phyloP scores from a whole-genome alignment of 1,139 yeast species.

The Casaregolazyma lundiana region DNA sequence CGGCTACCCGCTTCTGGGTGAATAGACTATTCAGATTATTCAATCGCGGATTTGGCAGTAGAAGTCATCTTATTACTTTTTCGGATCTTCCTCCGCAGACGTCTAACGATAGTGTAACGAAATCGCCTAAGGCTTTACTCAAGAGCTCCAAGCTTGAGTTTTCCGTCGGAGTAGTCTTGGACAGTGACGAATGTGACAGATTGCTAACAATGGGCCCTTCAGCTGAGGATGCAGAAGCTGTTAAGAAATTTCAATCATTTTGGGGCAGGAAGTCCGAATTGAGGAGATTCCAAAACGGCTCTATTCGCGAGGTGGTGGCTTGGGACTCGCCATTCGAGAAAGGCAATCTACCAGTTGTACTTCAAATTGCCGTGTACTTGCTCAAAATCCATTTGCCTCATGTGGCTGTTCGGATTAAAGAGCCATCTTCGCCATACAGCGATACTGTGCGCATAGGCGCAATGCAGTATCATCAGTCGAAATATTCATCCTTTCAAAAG shows the following conservation, averaged over 20 bases:
- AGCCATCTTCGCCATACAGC: conserved; percentile 11
- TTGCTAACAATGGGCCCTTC: conserved; percentile 81
- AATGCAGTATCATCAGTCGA: conserved; percentile 41
- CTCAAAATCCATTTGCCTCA: conserved; percentile 54
- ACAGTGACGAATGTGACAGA: conserved; percentile 71
- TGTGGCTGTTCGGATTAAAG: conserved; percentile 18
- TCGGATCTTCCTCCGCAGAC: conserved; percentile 7
- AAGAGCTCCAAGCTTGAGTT: conserved; percentile 20
- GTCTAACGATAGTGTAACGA: conserved; percentile 29
- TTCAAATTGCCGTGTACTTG: conserved; percentile 59
- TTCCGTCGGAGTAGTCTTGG: conserved; percentile 60
- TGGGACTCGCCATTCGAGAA: conserved; percentile 50
- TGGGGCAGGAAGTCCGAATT: conserved; percentile 89
- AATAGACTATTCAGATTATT: conserved; percentile 59
- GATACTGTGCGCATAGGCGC: conserved; percentile 7
- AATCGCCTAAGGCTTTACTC: conserved; percentile 36
- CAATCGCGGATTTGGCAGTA: conserved; percentile 60
- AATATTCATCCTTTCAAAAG: conserved; percentile 63
- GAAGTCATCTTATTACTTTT: conserved; percentile 49
- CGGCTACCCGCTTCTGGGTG: conserved; percentile 61
- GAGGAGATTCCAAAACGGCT: conserved; percentile 82
- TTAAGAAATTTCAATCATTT: conserved; percentile 64
- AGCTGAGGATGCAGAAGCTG: conserved; percentile 53
- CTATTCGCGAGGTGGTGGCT: conserved; percentile 82
- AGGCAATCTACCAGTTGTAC: conserved; percentile 57